phyloP scores from a whole-genome alignment of 2,329 filamentous ascomycete species.

The Myriangium duriaei region DNA sequence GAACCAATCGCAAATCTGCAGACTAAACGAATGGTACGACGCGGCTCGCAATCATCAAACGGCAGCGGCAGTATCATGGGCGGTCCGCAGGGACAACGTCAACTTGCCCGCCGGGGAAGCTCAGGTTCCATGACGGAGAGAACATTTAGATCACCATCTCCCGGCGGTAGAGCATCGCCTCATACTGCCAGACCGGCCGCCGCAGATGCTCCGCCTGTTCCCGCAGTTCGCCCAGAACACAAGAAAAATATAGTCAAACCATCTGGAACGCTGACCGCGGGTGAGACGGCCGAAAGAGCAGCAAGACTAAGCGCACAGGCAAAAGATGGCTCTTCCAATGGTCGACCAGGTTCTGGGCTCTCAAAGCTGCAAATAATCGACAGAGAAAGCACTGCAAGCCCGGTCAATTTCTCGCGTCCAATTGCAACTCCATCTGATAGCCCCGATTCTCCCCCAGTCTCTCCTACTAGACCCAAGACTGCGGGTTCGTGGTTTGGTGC shows the following conservation, averaged over 20 bases:
- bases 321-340: no score
- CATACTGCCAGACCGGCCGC: constrained; percentile 16
- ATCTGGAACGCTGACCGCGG: no score
- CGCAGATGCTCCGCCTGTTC: constrained; percentile 55
- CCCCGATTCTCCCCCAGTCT: constrained; percentile 20
- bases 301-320: no score
- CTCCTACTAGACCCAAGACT: constrained; percentile 17
- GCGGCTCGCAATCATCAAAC: constrained; percentile 60
- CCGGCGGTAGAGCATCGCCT: constrained; percentile 29
- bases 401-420: constrained; percentile 44
- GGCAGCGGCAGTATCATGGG: constrained; percentile 32
- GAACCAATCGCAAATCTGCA: constrained; percentile 71
- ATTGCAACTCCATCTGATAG: constrained; percentile 39
- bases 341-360: not conserved
- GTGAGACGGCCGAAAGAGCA: no score
- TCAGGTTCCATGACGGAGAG: constrained; percentile 76
- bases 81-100: constrained; percentile 19
- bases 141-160: constrained; percentile 70
- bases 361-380: constrained; percentile 29
- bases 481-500: constrained; percentile 25
- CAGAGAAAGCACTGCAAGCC: constrained; percentile 29
- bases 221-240: constrained; percentile 45
- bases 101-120: constrained; percentile 54
- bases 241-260: constrained; percentile 24
- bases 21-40: constrained; percentile 71